phyloP scores from a whole-genome alignment of 148 eudicot genomes.

The Amaranthus palmeri region DNA sequence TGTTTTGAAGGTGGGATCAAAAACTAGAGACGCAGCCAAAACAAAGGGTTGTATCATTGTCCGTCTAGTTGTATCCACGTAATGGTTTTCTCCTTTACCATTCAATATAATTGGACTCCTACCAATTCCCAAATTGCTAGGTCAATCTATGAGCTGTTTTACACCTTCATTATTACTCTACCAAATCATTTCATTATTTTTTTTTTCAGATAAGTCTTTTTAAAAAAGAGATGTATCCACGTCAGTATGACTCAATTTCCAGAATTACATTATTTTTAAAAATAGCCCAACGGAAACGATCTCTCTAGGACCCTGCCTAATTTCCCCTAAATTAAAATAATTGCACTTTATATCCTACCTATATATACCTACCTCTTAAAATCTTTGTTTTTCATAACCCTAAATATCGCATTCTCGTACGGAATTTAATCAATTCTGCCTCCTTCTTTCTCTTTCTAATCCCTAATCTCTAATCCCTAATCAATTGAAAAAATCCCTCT shows the following conservation, averaged over 20 bases:
- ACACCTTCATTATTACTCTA: neutral
- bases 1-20: too few relatives aligned
- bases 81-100: neutral
- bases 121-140: neutral
- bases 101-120: neutral
- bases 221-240: neutral
- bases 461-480: neutral
- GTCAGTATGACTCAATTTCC: slow-evolving; percentile 10
- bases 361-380: slow-evolving; percentile 2
- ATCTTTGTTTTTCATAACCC: neutral
- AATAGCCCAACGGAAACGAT: slow-evolving; percentile 1
- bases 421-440: neutral
- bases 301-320: slow-evolving; percentile 5
- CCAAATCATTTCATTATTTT: neutral
- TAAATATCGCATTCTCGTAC: neutral
- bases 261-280: neutral
- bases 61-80: slow-evolving; percentile 10
- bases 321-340: neutral
- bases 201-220: neutral
- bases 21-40: too few relatives aligned
- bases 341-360: neutral
- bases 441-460: neutral
- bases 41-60: neutral
- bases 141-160: slow-evolving; percentile 14
- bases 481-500: neutral